These are phyloP conservation scores for Termitomyces sp. DNA, from an alignment of 768 basidiomycete genomes.

Conservation along the genomic window DNA sequence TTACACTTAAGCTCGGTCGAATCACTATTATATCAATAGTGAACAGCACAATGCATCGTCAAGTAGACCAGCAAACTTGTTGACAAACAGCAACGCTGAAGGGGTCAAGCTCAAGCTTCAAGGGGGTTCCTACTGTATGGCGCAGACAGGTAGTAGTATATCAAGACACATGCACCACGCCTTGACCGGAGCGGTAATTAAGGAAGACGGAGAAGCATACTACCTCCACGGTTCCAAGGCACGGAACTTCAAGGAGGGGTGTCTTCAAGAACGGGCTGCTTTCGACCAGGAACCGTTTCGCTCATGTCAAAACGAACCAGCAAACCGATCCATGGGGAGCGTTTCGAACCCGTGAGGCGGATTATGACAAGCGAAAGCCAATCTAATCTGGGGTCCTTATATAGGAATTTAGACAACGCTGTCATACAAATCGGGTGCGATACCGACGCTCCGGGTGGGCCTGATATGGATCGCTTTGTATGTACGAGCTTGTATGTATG, in stretches of 20 bases:
- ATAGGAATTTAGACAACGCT: background rate
- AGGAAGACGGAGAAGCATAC: too few relatives aligned
- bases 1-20: background rate
- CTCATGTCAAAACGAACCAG: too few relatives aligned
- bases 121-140: too few relatives aligned
- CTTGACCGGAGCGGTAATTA: too few relatives aligned
- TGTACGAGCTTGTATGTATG: background rate
- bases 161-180: too few relatives aligned
- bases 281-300: too few relatives aligned
- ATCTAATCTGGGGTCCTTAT: constrained; percentile 9
- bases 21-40: background rate
- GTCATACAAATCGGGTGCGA: constrained; percentile 4
- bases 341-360: constrained; percentile 8
- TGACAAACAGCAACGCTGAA: too few relatives aligned
- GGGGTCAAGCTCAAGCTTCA: too few relatives aligned
- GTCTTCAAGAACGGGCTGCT: too few relatives aligned
- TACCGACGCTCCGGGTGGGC: background rate
- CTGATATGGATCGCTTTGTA: background rate
- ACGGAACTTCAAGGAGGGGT: background rate
- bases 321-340: background rate
- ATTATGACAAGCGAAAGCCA: constrained; percentile 8
- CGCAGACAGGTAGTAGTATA: too few relatives aligned
- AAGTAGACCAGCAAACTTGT: background rate
- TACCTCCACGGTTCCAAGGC: background rate
- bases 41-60: background rate